Base-by-base conservation (phyloP, 768 basidiomycete species). In the Lactarius deliciosus region DNA sequence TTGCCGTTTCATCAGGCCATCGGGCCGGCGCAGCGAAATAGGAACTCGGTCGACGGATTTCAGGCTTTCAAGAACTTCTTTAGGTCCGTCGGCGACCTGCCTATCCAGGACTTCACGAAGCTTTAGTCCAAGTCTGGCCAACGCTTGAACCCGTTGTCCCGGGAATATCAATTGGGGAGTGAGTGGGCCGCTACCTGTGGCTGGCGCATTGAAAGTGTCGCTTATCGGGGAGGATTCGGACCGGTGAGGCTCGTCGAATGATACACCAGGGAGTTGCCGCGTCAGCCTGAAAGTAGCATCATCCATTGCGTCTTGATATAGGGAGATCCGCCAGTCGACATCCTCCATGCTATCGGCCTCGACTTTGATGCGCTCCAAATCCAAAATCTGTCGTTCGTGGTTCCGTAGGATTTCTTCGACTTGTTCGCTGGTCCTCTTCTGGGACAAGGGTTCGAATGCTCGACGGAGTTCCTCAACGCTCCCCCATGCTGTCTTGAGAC, bases 331-430 rank as follows among this genome's bases (percentile, higher is more conserved):
- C 45, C 45, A 47, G n/a, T 47, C 45, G n/a, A 47, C n/a, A 10
- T 47, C 45, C 9, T 47, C 45, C n/a, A 47, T 22, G 20, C 45
- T 9, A 9, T 22, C n/a, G 10, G 45, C 45, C n/a, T 47, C 45
- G n/a, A 47, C 45, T 11, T 47, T 41, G n/a, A 64, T 64, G 43
- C 8, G 32, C 41, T 64, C 63, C 56, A 64, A 18, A 2, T 43
- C n/a, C 13, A 56, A 64, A 57, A 64, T 57, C n/a, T 22, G 28
- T 18, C 0, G 5, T 25, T 47, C 41, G 10, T 5, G 57, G 0
- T 1, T 30, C 3, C 11, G 5, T 4, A 66, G 61, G 30, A 66
- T 58, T 22, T n/a, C n/a, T 28, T 3, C 16, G 56, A 54, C n/a
- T 15, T 63, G 34, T 1, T 30, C 43, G 6, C 20, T n/a, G 9